Evolutionary conservation across 108 stramenopile genomes (phyloP), one percentile per base, ranked within the genome.

Genomic region (Nitzschia putrida): DNA sequence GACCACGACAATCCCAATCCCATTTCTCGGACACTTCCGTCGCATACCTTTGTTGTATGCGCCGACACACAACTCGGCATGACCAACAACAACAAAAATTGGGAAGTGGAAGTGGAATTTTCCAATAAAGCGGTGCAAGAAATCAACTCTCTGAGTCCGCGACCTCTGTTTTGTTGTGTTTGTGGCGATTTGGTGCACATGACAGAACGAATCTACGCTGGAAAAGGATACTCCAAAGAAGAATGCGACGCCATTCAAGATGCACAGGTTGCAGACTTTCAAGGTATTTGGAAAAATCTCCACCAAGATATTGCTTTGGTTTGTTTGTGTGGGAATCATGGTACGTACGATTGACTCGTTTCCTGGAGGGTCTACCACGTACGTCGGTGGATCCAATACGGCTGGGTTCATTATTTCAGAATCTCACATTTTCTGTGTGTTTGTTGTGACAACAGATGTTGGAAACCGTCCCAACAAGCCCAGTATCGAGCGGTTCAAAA

Each of bases 321-420:
- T 18, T 93, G 92, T 60, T 55, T 90, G 21, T 93, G 92, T 68
- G 92, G 92, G 12, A 93, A 93, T 65, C 89, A 93, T 60, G 78
- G 55, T 56, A 56, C 18, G 53, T 22, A 13, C 55, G 22, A 34
- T 34, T 4, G 29, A 34, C 29, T 34, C 4, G 29, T 34, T 4
- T 34, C 29, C 29, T 34, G 29, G n/a, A n/a, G n/a, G n/a, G n/a
- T n/a, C n/a, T n/a, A n/a, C n/a, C n/a, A n/a, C n/a, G n/a, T n/a
- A n/a, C n/a, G n/a, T n/a, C n/a, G n/a, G n/a, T n/a, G n/a, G n/a
- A n/a, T n/a, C n/a, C n/a, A 34, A 34, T 34, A 34, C 4, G 4
- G 29, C 3, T 34, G 29, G 29, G 4, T 34, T 34, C 29, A 34
- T 34, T 4, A 34, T 34, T 34, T 34, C 29, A 34, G n/a, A n/a